Percentiles rank a stretch among this genome's conserved stretches.
phyloP scores from a whole-genome alignment of 2,329 filamentous ascomycete genomes.

The Verticillium tricorpus region DNA sequence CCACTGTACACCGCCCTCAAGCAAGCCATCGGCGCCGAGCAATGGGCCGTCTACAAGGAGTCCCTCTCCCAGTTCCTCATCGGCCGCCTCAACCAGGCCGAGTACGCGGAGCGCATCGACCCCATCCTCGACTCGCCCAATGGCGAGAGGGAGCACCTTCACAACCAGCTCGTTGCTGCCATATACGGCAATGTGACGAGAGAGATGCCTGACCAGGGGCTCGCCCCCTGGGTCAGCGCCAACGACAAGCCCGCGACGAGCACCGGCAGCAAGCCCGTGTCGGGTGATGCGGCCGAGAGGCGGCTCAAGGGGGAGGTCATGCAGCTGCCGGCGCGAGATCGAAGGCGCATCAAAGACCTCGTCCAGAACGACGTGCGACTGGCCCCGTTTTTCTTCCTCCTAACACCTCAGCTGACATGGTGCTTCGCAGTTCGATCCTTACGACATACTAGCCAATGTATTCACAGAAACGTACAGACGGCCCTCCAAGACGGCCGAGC shows the following conservation, averaged over 20 bases:
- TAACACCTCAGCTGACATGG: neutral
- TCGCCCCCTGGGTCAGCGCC: conserved; percentile 67
- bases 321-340: conserved; percentile 63
- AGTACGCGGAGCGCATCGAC: conserved; percentile 56
- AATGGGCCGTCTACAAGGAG: conserved; percentile 63
- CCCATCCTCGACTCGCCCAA: conserved; percentile 52
- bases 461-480: conserved; percentile 48
- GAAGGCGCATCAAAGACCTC: conserved; percentile 63
- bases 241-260: conserved; percentile 61
- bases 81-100: conserved; percentile 58
- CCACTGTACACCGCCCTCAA: conserved; percentile 60
- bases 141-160: conserved; percentile 58
- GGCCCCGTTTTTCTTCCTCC: neutral
- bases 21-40: conserved; percentile 51
- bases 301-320: conserved; percentile 65
- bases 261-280: conserved; percentile 56
- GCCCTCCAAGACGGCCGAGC: conserved; percentile 47
- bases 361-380: conserved; percentile 55
- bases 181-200: conserved; percentile 66
- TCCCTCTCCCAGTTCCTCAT: conserved; percentile 58
- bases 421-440: conserved; percentile 44
- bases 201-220: conserved; percentile 63
- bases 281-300: conserved; percentile 61
- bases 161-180: conserved; percentile 64
- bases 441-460: conserved; percentile 46